Base-by-base conservation (phyloP, 306 rosid genomes). In the Heteromeles arbutifolia region DNA sequence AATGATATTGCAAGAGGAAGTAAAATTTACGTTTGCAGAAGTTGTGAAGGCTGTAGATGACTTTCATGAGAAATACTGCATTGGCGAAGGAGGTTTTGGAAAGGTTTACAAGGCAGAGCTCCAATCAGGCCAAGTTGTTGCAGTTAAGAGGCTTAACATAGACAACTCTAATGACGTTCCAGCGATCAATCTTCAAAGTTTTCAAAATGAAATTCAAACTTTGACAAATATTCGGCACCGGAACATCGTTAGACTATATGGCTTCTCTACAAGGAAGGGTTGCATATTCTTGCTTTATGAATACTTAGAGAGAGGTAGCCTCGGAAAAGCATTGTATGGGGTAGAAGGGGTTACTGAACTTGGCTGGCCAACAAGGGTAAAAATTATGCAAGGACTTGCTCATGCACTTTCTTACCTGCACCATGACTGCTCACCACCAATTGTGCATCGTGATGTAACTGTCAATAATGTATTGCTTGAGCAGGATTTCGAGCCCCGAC, bases 401-500 rank as follows among this genome's bases (percentile, higher is more conserved):
- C 37, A 8, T 34, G 37, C 37, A 34, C 37, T 34, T 34, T 34
- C 88, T 17, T 88, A 88, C 74, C 48, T 90, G 52, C 96, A 90
- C 74, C 78, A 68, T 74, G 88, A 88, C 19, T 88, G 92, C 65
- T 75, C 77, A 21, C 90, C 85, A 24, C 78, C 89, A 10, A 78
- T 90, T 65, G 87, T 90, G 37, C 96, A 90, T 57, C 68, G 87
- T 57, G 92, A 88, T 45, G 73, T 90, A 6, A 70, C 87, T 12
- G 0, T 81, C 78, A 90, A 90, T 0, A 41, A 11, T 41, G 44
- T 41, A 41, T 41, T 41, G 44, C 44, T 41, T 1, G 44, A 41
- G 44, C 11, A 41, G 44, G 44, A 41, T 10, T 41, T 41, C 1
- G 44, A 41, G 11, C 44, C 11, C 4, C 13, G 4, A 8, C 44